Conservation (phyloP, 257 asterid genomes). For the Solanum dulcamara region DNA sequence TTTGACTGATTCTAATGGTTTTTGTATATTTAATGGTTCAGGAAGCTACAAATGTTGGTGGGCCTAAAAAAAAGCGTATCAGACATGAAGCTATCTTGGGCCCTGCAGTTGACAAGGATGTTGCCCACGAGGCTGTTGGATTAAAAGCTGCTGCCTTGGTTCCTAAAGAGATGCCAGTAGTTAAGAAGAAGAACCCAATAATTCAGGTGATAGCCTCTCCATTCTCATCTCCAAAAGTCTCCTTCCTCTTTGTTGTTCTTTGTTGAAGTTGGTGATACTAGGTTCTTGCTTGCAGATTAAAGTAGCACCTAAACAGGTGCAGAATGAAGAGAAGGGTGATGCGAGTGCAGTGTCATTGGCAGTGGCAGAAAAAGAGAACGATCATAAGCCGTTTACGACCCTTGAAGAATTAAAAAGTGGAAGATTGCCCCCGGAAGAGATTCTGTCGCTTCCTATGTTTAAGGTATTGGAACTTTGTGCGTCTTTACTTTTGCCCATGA, state of each 20-base stretch:
- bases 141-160: conserved; percentile 56
- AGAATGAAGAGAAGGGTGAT: conserved; percentile 29
- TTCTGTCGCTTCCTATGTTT: conserved; percentile 82
- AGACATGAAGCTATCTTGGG: conserved; percentile 64
- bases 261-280: not conserved
- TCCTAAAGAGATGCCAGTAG: conserved; percentile 74
- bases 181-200: conserved; percentile 63
- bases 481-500: not conserved
- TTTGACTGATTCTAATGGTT: not conserved
- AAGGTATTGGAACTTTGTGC: conserved; percentile 36
- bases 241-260: not conserved
- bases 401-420: conserved; percentile 58
- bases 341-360: conserved; percentile 15
- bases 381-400: conserved; percentile 45
- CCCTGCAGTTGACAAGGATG: conserved; percentile 77
- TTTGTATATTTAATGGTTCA: conserved; percentile 23
- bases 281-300: conserved; percentile 43
- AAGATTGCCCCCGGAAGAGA: conserved; percentile 84
- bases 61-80: conserved; percentile 52
- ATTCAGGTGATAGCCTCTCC: conserved; percentile 54
- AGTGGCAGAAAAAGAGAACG: conserved; percentile 24
- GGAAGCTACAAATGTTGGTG: conserved; percentile 34
- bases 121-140: conserved; percentile 90
- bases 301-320: conserved; percentile 64
- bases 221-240: not conserved